phyloP scores from a whole-genome alignment of 2,329 filamentous ascomycete species.

The Fusarium brevicatenulatum region DNA sequence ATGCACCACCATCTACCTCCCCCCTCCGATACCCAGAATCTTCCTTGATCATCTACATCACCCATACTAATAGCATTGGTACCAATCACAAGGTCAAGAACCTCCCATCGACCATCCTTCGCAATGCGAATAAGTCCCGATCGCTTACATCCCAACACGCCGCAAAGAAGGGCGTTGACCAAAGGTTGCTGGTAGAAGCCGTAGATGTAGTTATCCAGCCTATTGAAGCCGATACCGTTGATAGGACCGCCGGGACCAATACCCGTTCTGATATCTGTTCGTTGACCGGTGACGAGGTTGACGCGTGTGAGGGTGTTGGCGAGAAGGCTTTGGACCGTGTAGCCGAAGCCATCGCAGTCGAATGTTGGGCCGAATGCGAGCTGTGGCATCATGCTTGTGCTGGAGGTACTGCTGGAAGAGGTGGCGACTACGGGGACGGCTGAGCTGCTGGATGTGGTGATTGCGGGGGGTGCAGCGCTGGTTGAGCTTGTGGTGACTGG shows the following conservation, averaged over 20 bases:
- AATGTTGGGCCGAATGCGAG: conserved; percentile 23
- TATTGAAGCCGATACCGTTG: conserved; percentile 38
- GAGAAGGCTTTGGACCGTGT: background rate
- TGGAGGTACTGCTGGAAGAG: background rate
- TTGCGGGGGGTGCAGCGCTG: background rate
- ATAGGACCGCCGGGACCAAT: conserved; percentile 14
- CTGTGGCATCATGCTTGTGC: background rate
- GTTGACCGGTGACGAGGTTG: conserved; percentile 6
- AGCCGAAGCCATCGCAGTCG: conserved; percentile 24
- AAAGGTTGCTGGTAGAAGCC: conserved; percentile 4
- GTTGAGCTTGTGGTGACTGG: background rate
- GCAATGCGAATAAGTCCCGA: conserved; percentile 29
- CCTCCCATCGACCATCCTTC: background rate
- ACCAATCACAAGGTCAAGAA: background rate
- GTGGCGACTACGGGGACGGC: background rate
- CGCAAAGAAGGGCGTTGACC: background rate
- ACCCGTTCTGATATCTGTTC: background rate
- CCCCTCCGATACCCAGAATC: conserved; percentile 12
- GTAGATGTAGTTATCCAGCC: conserved; percentile 38
- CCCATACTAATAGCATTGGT: conserved; percentile 19
- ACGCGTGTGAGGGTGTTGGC: conserved; percentile 9
- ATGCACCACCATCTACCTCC: conserved; percentile 27
- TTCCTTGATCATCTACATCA: conserved; percentile 24
- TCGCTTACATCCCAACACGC: background rate
- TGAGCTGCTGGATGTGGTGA: background rate